Conservation (phyloP, 352 stramenopile genomes). For the Globisporangium emineosum region DNA sequence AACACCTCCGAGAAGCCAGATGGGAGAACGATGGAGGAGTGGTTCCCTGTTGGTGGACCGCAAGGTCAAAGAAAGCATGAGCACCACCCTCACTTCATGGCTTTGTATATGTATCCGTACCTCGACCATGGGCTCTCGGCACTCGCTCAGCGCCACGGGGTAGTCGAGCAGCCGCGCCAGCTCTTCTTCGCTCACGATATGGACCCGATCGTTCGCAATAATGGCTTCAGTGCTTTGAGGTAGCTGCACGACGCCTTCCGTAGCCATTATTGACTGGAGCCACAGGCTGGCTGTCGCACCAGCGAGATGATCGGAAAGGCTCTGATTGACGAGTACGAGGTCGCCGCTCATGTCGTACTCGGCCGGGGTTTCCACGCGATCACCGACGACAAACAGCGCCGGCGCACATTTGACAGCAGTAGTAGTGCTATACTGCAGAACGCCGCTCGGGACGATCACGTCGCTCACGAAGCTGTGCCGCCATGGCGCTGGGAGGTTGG, state of each 20-base stretch:
- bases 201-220: not conserved
- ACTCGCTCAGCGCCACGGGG: slow-evolving; percentile 60
- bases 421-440: slow-evolving; percentile 19
- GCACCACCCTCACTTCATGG: not conserved
- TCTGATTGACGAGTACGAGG: slow-evolving; percentile 41
- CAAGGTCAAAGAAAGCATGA: not conserved
- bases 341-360: slow-evolving; percentile 46
- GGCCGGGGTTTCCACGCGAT: slow-evolving; percentile 38
- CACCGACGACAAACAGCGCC: slow-evolving; percentile 23
- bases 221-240: not conserved
- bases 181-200: slow-evolving; percentile 29
- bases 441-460: slow-evolving; percentile 34
- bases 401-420: not conserved
- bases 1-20: not conserved
- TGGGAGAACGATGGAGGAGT: not conserved
- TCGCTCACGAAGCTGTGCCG: slow-evolving; percentile 36
- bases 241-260: not conserved
- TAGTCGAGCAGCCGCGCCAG: slow-evolving; percentile 59
- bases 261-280: slow-evolving; percentile 10
- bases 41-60: too few relatives aligned
- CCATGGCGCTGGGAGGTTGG: slow-evolving; percentile 54
- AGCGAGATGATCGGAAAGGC: slow-evolving; percentile 22
- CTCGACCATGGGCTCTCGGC: slow-evolving; percentile 57
- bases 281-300: slow-evolving; percentile 14
- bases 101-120: slow-evolving; percentile 20